These are phyloP conservation scores for Aspergillus pseudotamarii DNA, from an alignment of 2,329 filamentous ascomycete genomes.

Conservation along the genomic window DNA sequence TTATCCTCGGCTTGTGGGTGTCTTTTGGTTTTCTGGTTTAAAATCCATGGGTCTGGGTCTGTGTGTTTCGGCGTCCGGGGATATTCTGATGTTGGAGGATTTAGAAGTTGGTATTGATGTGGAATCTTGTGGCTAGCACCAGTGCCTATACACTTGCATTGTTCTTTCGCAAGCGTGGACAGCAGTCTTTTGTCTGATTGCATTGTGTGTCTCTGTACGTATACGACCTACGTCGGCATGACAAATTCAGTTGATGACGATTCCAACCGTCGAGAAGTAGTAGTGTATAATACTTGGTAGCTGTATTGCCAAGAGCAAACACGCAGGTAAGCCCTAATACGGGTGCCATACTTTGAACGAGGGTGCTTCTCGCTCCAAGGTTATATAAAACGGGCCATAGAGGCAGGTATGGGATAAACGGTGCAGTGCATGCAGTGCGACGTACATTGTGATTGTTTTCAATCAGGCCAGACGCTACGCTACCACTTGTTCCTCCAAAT, in stretches of 20 bases:
- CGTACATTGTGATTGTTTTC: background rate
- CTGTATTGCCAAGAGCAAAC: background rate
- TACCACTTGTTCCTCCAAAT: slow-evolving; percentile 21
- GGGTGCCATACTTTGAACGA: background rate
- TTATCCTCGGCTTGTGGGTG: slow-evolving; percentile 15
- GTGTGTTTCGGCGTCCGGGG: slow-evolving; percentile 33
- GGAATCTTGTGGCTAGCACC: slow-evolving; percentile 16
- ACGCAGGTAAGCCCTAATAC: background rate
- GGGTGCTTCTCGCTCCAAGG: too few species aligned
- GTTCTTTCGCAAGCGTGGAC: slow-evolving; percentile 1
- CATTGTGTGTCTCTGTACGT: slow-evolving; percentile 22
- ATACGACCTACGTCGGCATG: slow-evolving; percentile 29
- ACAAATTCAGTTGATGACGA: slow-evolving; percentile 24
- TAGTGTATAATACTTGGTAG: background rate
- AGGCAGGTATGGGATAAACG: background rate
- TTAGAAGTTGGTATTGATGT: slow-evolving; percentile 23
- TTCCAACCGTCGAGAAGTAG: background rate
- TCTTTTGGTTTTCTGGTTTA: slow-evolving; percentile 25
- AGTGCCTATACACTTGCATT: slow-evolving; percentile 5
- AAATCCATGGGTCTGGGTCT: slow-evolving; percentile 26
- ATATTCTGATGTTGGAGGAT: slow-evolving; percentile 23
- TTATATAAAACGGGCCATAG: background rate
- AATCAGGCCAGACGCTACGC: background rate
- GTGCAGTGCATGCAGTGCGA: background rate
- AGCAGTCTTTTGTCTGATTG: slow-evolving; percentile 14